Evolutionary conservation across 2,329 filamentous ascomycete species (phyloP).

Genomic region (Curvularia sp.): DNA sequence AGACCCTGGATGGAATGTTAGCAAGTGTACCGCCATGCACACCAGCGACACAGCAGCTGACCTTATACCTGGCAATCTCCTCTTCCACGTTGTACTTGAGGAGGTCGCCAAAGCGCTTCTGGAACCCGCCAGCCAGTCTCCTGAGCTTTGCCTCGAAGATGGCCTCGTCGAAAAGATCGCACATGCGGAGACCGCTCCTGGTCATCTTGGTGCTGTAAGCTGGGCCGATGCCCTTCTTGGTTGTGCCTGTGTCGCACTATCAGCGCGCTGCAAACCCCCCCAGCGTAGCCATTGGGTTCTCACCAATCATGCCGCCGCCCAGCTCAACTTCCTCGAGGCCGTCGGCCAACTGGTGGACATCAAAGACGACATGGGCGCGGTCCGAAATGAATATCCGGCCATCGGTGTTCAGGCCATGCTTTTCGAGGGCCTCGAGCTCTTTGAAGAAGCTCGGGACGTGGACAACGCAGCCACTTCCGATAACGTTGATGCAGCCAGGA

Average conservation of each 20-base stretch:
- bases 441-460: conserved; percentile 73
- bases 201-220: conserved; percentile 70
- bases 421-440: conserved; percentile 67
- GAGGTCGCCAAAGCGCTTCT: conserved; percentile 73
- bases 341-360: conserved; percentile 72
- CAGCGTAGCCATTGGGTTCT: conserved; percentile 11
- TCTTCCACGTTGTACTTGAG: conserved; percentile 73
- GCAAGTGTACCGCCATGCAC: neutral
- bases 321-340: conserved; percentile 69
- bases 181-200: conserved; percentile 70
- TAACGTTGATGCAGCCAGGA: conserved; percentile 73
- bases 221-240: conserved; percentile 62
- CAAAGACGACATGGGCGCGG: conserved; percentile 69
- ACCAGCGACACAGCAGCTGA: conserved; percentile 29
- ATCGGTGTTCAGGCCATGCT: conserved; percentile 65
- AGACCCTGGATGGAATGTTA: conserved; percentile 53
- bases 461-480: conserved; percentile 71
- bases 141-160: conserved; percentile 72
- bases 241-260: conserved; percentile 57
- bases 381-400: conserved; percentile 70
- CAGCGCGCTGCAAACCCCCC: conserved; percentile 19
- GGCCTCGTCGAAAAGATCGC: conserved; percentile 71
- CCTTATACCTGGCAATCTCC: conserved; percentile 69
- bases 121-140: conserved; percentile 66
- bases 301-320: conserved; percentile 55